Evolutionary conservation across 192 early-diverging fungal genomes (phyloP), one percentile per base, ranked within the genome.

Genomic region (Backusella tuberculispora): DNA sequence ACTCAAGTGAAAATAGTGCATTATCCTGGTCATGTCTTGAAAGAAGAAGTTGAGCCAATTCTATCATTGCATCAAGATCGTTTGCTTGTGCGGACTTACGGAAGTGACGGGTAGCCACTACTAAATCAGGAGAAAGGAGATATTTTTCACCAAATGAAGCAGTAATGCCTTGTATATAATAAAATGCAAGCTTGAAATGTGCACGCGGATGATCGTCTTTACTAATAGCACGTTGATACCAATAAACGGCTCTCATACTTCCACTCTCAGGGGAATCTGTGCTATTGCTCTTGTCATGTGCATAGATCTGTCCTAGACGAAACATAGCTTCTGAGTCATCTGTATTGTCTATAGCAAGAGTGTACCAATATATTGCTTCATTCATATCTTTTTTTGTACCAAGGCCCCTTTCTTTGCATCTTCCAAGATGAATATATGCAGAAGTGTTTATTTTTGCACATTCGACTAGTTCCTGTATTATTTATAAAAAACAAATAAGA

Each of bases 301-400:
- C 77, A 47, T 74, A 71, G 38, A 79, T 68, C 10, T 64, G 69
- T 43, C 77, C 77, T 38, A 79, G 69, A 43, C 73, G 73, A 38
- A 74, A 79, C 77, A 79, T 79, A 14, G 79, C 79, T 38, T 81
- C 75, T 4, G 75, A 42, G 17, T 76, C 74, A 26, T 81, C 45
- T 24, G 75, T 66, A 17, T 68, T 38, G 6, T 76, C 47, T 29
- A 72, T 76, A 37, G 79, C 76, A 24, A 56, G 26, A 17, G 50
- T 42, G 71, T 76, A 81, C 79, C 79, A 81, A 19, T 73, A 40
- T 4, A 76, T 26, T 24, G 79, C 79, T 26, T 64, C 42, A 9
- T 34, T 42, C 63, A 66, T 17, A 48, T 81, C 43, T 66, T 76
- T 40, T 66, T 41, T 26, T 17, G 76, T 73, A 37, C 74, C 74